Evolutionary conservation across 2,329 filamentous ascomycete genomes (phyloP).

Genomic region (Pseudocercospora cruenta): DNA sequence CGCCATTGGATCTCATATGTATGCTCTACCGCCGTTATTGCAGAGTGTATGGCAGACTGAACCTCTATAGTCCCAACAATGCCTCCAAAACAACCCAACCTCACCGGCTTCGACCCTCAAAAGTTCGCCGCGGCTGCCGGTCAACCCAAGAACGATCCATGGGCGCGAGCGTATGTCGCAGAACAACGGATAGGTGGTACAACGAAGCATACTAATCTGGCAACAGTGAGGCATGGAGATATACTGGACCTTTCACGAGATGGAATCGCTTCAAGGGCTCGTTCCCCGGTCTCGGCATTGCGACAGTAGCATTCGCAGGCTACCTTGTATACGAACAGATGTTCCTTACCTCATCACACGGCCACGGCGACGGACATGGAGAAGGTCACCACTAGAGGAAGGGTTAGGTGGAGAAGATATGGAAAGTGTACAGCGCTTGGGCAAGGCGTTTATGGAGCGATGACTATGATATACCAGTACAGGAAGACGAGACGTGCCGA

Average conservation of each 20-base stretch:
- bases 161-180: constrained; percentile 61
- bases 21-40: neutral
- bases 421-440: constrained; percentile 22
- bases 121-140: constrained; percentile 75
- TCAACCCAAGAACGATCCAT: constrained; percentile 63
- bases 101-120: constrained; percentile 89
- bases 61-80: constrained; percentile 46
- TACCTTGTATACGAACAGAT: constrained; percentile 91
- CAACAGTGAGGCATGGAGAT: constrained; percentile 89
- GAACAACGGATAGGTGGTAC: no score
- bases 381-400: constrained; percentile 29
- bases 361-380: constrained; percentile 25
- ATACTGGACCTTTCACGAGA: constrained; percentile 83
- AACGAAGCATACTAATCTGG: constrained; percentile 10
- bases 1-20: constrained; percentile 11
- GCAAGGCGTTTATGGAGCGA: constrained; percentile 20
- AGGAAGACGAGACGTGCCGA: neutral
- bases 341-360: constrained; percentile 58
- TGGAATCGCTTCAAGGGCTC: constrained; percentile 84
- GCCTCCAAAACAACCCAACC: constrained; percentile 63
- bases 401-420: neutral
- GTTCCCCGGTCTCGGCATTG: constrained; percentile 91
- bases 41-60: neutral
- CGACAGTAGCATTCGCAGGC: constrained; percentile 82
- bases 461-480: constrained; percentile 6